phyloP scores from a whole-genome alignment of 2,329 filamentous ascomycete genomes.

The Acephala macrosclerotiorum region DNA sequence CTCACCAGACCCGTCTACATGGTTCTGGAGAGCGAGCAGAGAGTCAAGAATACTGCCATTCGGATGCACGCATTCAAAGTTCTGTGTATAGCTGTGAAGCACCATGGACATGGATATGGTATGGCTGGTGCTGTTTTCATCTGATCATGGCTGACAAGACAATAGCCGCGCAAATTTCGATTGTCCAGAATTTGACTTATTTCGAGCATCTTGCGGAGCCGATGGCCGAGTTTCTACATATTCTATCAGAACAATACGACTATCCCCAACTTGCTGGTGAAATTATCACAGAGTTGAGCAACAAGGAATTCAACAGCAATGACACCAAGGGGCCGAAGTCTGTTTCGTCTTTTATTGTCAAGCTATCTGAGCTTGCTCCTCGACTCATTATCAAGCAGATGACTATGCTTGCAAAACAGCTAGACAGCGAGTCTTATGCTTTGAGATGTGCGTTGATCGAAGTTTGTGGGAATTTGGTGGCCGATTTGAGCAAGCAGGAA shows the following conservation, averaged over 20 bases:
- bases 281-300: slow-evolving; percentile 90
- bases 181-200: slow-evolving; percentile 96
- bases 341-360: slow-evolving; percentile 91
- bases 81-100: slow-evolving; percentile 94
- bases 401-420: slow-evolving; percentile 90
- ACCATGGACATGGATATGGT: slow-evolving; percentile 97
- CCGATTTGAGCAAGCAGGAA: slow-evolving; percentile 88
- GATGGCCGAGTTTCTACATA: slow-evolving; percentile 98
- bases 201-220: slow-evolving; percentile 99
- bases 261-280: slow-evolving; percentile 95
- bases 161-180: slow-evolving; percentile 91
- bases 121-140: slow-evolving; percentile 44
- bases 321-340: slow-evolving; percentile 96
- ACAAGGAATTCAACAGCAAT: slow-evolving; percentile 97
- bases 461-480: slow-evolving; percentile 94
- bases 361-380: slow-evolving; percentile 90
- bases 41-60: slow-evolving; percentile 87
- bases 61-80: slow-evolving; percentile 98
- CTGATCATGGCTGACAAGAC: slow-evolving; percentile 39
- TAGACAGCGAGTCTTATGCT: slow-evolving; percentile 98
- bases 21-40: slow-evolving; percentile 90
- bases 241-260: slow-evolving; percentile 95
- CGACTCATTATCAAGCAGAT: slow-evolving; percentile 97
- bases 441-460: slow-evolving; percentile 93
- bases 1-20: slow-evolving; percentile 94